Percentiles rank a stretch among this genome's conserved stretches.
Evolutionary conservation across 169 alveolate genomes (phyloP).

Genomic region (Eimeria maxima): DNA sequence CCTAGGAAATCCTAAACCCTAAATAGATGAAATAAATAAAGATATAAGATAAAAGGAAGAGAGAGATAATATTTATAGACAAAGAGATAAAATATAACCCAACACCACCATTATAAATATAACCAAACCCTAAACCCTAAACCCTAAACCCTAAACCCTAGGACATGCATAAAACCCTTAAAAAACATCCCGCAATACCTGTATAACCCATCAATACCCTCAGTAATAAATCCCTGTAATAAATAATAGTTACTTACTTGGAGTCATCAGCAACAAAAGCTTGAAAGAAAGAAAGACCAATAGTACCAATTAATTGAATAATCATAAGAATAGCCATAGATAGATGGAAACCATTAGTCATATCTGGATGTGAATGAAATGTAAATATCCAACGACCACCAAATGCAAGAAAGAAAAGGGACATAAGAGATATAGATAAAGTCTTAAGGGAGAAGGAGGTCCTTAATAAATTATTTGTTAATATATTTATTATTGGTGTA

Average conservation of each 20-base stretch:
- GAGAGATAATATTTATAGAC: too few species aligned
- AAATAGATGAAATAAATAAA: too few species aligned
- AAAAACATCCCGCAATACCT: too few species aligned
- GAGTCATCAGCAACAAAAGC: conserved; percentile 93
- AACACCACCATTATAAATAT: too few species aligned
- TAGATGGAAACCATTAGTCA: conserved; percentile 91
- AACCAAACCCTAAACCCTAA: too few species aligned
- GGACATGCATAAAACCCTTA: too few species aligned
- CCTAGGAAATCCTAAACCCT: too few species aligned
- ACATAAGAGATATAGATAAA: conserved; percentile 90
- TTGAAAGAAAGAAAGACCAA: conserved; percentile 92
- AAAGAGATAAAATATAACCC: too few species aligned
- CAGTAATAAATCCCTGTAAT: too few species aligned
- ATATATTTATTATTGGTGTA: conserved; percentile 90
- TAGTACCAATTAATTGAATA: conserved; percentile 89
- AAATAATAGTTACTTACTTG: conserved; percentile 85
- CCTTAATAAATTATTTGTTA: conserved; percentile 90
- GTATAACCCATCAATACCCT: too few species aligned
- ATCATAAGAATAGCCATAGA: conserved; percentile 92
- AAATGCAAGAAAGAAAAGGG: conserved; percentile 92
- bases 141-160: too few species aligned
- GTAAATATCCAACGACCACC: conserved; percentile 93
- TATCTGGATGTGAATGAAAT: conserved; percentile 92
- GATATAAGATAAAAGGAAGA: too few species aligned
- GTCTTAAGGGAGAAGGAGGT: conserved; percentile 90